Evolutionary conservation across 108 stramenopile species (phyloP).

Genomic region (Skeletonema potamos): DNA sequence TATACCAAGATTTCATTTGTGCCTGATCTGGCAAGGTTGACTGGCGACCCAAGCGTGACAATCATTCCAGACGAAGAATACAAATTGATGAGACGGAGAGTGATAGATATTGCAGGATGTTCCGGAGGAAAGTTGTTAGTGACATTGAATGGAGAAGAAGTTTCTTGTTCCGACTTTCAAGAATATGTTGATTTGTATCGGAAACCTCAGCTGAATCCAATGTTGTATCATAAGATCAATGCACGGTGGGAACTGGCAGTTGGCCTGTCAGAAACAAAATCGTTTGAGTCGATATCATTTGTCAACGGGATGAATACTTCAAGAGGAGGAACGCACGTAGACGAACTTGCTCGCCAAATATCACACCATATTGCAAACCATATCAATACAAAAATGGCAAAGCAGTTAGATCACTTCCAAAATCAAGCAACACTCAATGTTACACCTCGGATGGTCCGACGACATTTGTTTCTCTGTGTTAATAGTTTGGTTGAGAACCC

Average conservation of each 20-base stretch:
- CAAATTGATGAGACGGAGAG: constrained; percentile 79
- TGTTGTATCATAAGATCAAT: constrained; percentile 45
- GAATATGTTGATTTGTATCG: constrained; percentile 49
- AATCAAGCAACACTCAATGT: constrained; percentile 17
- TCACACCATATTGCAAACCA: constrained; percentile 67
- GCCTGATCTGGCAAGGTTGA: constrained; percentile 72
- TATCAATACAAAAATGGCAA: constrained; percentile 55
- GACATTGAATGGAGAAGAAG: constrained; percentile 50
- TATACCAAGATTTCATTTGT: constrained; percentile 80
- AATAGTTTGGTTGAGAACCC: constrained; percentile 96
- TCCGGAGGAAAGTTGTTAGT: constrained; percentile 73
- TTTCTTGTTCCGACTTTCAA: constrained; percentile 40
- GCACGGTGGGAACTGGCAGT: constrained; percentile 72
- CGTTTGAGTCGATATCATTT: constrained; percentile 76
- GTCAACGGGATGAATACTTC: constrained; percentile 90
- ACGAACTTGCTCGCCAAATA: constrained; percentile 70
- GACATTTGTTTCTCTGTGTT: constrained; percentile 91
- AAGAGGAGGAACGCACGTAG: constrained; percentile 89
- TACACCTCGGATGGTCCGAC: constrained; percentile 73
- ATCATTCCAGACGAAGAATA: constrained; percentile 67
- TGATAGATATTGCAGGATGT: constrained; percentile 88
- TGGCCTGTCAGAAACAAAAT: constrained; percentile 57
- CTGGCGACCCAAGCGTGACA: constrained; percentile 21
- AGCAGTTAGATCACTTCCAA: constrained; percentile 27
- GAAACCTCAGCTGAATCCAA: constrained; percentile 21